A percentile compares a stretch with the other conserved stretches of the same genome.
These are phyloP conservation scores for Talaromyces sp. DNA, from an alignment of 2,329 filamentous ascomycete species.

Conservation along the genomic window DNA sequence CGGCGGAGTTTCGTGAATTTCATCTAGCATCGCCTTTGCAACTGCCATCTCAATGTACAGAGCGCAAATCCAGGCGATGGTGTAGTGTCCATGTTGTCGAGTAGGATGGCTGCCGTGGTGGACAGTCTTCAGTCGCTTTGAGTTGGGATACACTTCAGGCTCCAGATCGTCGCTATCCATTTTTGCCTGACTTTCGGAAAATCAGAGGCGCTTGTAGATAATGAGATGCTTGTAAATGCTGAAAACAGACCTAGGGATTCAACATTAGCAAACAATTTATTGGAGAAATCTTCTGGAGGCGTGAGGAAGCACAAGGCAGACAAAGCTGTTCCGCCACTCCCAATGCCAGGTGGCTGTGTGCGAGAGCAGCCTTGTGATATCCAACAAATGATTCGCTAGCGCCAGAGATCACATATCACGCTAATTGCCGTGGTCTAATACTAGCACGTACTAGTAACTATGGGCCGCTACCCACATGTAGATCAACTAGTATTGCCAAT, in stretches of 20 bases:
- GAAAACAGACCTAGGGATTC: background rate
- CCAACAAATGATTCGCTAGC: background rate
- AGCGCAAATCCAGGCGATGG: slow-evolving; percentile 10
- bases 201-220: background rate
- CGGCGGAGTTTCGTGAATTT: background rate
- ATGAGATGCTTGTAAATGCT: background rate
- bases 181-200: background rate
- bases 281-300: background rate
- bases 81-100: slow-evolving; percentile 9
- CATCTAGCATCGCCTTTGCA: slow-evolving; percentile 7
- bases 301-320: background rate
- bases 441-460: background rate
- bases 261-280: background rate
- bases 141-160: background rate
- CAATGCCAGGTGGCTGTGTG: background rate
- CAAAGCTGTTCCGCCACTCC: background rate
- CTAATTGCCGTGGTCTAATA: background rate
- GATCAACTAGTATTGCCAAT: too few species aligned
- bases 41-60: slow-evolving; percentile 5
- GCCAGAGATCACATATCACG: background rate
- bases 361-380: background rate
- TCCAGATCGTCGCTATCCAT: background rate
- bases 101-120: background rate
- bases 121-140: background rate
- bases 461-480: too few species aligned